A percentile compares a stretch with the other conserved stretches of the same genome.
These are phyloP conservation scores for Benincasa hispida DNA, from an alignment of 306 rosid species.

Conservation along the genomic window DNA sequence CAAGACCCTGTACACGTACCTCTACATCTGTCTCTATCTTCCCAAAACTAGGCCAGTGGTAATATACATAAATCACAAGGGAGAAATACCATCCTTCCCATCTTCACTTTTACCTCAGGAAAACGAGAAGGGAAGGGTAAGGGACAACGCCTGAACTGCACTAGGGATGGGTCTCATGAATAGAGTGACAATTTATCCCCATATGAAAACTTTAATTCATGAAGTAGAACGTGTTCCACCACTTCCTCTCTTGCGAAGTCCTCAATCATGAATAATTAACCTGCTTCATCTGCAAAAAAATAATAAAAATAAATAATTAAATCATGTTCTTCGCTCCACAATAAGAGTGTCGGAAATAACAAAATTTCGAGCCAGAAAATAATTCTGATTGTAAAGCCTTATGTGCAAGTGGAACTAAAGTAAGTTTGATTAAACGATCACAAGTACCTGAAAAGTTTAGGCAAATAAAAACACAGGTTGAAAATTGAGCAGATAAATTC, in stretches of 20 bases:
- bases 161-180: background rate
- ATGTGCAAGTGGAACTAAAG: background rate
- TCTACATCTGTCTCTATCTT: slow-evolving; percentile 64
- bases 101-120: slow-evolving; percentile 10
- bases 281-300: slow-evolving; percentile 59
- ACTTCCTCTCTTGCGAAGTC: slow-evolving; percentile 37
- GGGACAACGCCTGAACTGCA: slow-evolving; percentile 2
- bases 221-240: slow-evolving; percentile 16
- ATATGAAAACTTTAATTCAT: background rate
- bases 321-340: background rate
- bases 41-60: slow-evolving; percentile 57
- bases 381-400: background rate
- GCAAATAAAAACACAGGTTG: background rate
- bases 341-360: background rate
- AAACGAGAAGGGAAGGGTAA: slow-evolving; percentile 1
- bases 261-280: slow-evolving; percentile 22
- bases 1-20: slow-evolving; percentile 77
- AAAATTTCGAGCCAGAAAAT: background rate
- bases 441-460: background rate
- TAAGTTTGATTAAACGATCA: background rate
- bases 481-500: background rate
- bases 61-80: slow-evolving; percentile 61
- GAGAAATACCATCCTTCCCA: slow-evolving; percentile 35
- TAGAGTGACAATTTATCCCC: slow-evolving; percentile 7
- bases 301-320: background rate